phyloP scores from a whole-genome alignment of 2,329 filamentous ascomycete genomes.

The Xylaria multiplex region DNA sequence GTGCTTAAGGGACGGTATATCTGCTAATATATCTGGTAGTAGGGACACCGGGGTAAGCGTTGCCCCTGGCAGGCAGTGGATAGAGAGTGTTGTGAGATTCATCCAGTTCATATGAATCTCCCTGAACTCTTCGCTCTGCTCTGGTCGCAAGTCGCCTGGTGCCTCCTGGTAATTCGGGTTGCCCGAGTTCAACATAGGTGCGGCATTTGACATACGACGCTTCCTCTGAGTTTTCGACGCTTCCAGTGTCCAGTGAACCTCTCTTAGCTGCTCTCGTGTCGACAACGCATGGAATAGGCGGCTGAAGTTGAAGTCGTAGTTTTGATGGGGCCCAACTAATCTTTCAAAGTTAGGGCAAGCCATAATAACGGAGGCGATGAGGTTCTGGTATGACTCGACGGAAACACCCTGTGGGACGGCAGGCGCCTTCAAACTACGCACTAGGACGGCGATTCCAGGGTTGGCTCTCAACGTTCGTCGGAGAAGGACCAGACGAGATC shows the following conservation, averaged over 20 bases:
- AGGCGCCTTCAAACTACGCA: constrained; percentile 68
- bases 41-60: constrained; percentile 63
- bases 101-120: constrained; percentile 65
- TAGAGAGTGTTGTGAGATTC: constrained; percentile 64
- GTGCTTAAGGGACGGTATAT: constrained; percentile 65
- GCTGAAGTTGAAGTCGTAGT: constrained; percentile 66
- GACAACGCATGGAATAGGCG: constrained; percentile 68
- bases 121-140: constrained; percentile 59
- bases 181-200: constrained; percentile 40
- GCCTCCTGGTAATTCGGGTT: constrained; percentile 45
- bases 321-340: constrained; percentile 63
- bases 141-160: constrained; percentile 54
- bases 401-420: constrained; percentile 55
- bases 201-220: constrained; percentile 47
- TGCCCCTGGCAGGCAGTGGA: constrained; percentile 68
- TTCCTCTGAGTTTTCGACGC: constrained; percentile 51
- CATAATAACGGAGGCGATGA: constrained; percentile 70
- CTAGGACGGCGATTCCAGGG: constrained; percentile 62
- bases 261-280: constrained; percentile 63
- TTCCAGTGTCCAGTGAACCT: constrained; percentile 69
- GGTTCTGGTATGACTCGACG: constrained; percentile 63
- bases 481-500: constrained; percentile 65
- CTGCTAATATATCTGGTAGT: constrained; percentile 60
- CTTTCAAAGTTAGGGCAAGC: constrained; percentile 72
- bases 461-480: constrained; percentile 66